Base-by-base conservation (phyloP, 192 early-diverging fungal species). In the Coemansia sp. region DNA sequence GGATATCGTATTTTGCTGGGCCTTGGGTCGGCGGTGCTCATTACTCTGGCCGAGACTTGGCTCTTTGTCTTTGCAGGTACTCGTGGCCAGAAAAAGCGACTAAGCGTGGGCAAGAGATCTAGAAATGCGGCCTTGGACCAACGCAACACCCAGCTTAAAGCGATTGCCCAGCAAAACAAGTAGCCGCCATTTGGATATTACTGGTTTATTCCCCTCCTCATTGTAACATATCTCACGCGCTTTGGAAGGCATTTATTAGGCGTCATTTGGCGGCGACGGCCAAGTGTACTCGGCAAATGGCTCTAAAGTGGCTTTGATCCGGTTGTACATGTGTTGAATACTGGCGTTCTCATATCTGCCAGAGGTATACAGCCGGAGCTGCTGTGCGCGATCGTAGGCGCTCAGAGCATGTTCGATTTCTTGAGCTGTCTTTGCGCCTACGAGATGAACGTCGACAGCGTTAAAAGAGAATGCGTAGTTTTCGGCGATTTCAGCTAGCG, bases 401-500 rank as follows among this genome's bases (percentile, higher is more conserved):
- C 41, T 53, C 17, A 81, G 35, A 17, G 72, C 72, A 22, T 64
- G 62, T 3, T 29, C n/a, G 8, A 81, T 53, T 40, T 81, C 72
- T 7, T 18, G n/a, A 3, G 56, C 42, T 0, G 54, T 69, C 39
- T 67, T 72, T 14, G 73, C 69, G 14, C 78, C 78, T 12, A 81
- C 60, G 21, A 81, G 53, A 12, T 74, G 72, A 18, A 70, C 36
- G 38, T 81, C 78, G 3, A 60, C 72, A 0, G 17, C 18, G 17
- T 35, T 9, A 8, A 52, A 65, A 3, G 64, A 67, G 32, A 81
- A 72, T 7, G 72, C 62, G 68, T 57, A 81, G 40, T 36, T 52
- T 43, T 71, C 68, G 1, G 89, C 89, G 3, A 91, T 74, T 34
- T 80, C 67, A 8, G 87, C 76, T 35, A 89, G 79, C 44, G 73